Evolutionary conservation across 1,284 basidiomycete genomes (phyloP).

Genomic region (Marasmius sp.): DNA sequence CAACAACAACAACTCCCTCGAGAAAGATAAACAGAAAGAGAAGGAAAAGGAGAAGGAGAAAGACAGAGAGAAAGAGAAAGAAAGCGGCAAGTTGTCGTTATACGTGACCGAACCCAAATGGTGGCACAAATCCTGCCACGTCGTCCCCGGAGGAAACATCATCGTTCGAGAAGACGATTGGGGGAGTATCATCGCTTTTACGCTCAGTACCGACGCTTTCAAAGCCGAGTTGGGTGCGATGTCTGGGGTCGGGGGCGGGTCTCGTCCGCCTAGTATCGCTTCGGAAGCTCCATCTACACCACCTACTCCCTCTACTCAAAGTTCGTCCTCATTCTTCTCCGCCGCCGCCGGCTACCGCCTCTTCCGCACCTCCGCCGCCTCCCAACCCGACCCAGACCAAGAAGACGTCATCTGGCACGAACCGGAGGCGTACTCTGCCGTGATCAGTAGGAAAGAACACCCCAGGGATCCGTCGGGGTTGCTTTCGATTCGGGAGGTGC

Average conservation of each 20-base stretch:
- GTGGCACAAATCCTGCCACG: slow-evolving; percentile 61
- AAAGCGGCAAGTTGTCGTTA: neutral
- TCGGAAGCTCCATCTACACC: slow-evolving; percentile 22
- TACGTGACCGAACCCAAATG: slow-evolving; percentile 53
- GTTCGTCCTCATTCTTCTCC: slow-evolving; percentile 55
- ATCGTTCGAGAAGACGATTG: slow-evolving; percentile 70
- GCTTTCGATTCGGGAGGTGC: slow-evolving; percentile 58
- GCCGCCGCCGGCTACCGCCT: slow-evolving; percentile 49
- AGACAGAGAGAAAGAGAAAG: slow-evolving; percentile 16
- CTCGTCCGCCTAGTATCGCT: too few relatives aligned
- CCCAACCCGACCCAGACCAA: slow-evolving; percentile 54
- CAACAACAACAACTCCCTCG: neutral
- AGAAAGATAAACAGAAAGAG: slow-evolving; percentile 19
- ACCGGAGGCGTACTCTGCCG: slow-evolving; percentile 56
- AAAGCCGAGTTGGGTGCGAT: slow-evolving; percentile 10
- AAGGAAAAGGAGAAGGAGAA: slow-evolving; percentile 28
- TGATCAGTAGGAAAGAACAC: slow-evolving; percentile 62
- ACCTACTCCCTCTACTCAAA: too few relatives aligned
- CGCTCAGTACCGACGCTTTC: slow-evolving; percentile 47
- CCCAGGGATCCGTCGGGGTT: slow-evolving; percentile 57
- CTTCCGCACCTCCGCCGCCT: slow-evolving; percentile 37
- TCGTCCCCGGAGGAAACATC: slow-evolving; percentile 64
- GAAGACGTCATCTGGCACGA: slow-evolving; percentile 61
- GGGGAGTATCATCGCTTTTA: slow-evolving; percentile 76
- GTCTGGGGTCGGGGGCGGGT: neutral